Evolutionary conservation across 1,284 basidiomycete genomes (phyloP).

Genomic region (Cronartium quercuum): DNA sequence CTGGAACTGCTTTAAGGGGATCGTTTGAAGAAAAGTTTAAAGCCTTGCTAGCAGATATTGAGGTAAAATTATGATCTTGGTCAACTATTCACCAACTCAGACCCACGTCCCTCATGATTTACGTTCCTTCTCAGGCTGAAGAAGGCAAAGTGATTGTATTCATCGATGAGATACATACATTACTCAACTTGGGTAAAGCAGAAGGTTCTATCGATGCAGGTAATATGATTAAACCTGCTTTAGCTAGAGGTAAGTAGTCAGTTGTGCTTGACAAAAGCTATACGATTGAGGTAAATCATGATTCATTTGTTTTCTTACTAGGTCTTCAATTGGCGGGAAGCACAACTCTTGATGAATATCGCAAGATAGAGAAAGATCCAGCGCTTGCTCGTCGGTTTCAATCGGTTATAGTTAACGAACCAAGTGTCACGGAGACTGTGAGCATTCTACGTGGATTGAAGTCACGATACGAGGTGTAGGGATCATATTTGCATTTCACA

Average conservation of each 20-base stretch:
- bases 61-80: constrained; percentile 56
- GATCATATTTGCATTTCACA: background rate
- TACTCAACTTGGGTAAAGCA: constrained; percentile 80
- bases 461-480: constrained; percentile 64
- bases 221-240: constrained; percentile 74
- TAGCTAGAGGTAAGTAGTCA: constrained; percentile 13
- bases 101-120: no score
- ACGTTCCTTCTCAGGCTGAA: constrained; percentile 50
- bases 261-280: background rate
- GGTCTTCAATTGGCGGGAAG: constrained; percentile 81
- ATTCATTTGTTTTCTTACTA: constrained; percentile 61
- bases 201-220: constrained; percentile 87
- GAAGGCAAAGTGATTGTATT: constrained; percentile 61
- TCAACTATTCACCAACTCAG: background rate
- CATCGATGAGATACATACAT: constrained; percentile 77
- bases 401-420: constrained; percentile 78
- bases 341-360: constrained; percentile 77
- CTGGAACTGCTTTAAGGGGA: constrained; percentile 79
- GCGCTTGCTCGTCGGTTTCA: constrained; percentile 86
- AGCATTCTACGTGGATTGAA: constrained; percentile 84
- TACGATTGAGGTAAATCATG: background rate
- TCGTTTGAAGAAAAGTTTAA: constrained; percentile 91
- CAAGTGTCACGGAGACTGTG: constrained; percentile 57
- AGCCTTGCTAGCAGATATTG: constrained; percentile 74
- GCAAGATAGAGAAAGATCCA: constrained; percentile 85